phyloP scores from a whole-genome alignment of 306 rosid species.

The Sophora flavescens region DNA sequence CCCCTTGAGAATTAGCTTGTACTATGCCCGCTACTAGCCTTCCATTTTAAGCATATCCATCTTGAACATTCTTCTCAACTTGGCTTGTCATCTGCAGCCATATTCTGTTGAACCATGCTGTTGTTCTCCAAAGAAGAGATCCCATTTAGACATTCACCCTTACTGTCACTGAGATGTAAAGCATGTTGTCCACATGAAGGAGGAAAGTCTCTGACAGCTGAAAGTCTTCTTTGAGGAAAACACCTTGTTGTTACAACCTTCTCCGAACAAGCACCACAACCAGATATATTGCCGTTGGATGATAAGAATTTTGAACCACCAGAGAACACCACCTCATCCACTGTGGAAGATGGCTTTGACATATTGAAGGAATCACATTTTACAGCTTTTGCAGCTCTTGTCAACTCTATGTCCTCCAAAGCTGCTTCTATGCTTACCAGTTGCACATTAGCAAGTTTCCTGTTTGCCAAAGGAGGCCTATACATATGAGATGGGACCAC shows the following conservation, averaged over 20 bases:
- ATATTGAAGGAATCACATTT: slow-evolving; percentile 47
- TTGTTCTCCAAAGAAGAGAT: slow-evolving; percentile 24
- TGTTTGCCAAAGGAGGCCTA: slow-evolving; percentile 1
- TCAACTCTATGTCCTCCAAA: slow-evolving; percentile 18
- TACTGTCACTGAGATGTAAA: slow-evolving; percentile 6
- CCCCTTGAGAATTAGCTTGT: slow-evolving; percentile 23
- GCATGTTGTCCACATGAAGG: slow-evolving; percentile 64
- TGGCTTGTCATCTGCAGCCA: slow-evolving; percentile 23
- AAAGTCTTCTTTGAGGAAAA: slow-evolving; percentile 73
- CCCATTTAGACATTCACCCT: slow-evolving; percentile 15
- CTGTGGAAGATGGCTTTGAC: slow-evolving; percentile 42
- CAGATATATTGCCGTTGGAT: slow-evolving; percentile 31
- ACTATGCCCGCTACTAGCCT: slow-evolving; percentile 3
- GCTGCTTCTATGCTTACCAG: slow-evolving; percentile 32
- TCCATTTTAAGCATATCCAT: slow-evolving; percentile 18
- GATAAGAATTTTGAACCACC: slow-evolving; percentile 38
- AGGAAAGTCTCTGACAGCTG: slow-evolving; percentile 80
- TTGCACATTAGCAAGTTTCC: slow-evolving; percentile 35
- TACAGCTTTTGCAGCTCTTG: slow-evolving; percentile 28
- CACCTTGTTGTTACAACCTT: slow-evolving; percentile 53
- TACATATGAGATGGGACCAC: slow-evolving; percentile 11
- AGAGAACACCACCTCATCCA: slow-evolving; percentile 32
- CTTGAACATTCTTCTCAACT: slow-evolving; percentile 44
- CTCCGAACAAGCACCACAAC: slow-evolving; percentile 49
- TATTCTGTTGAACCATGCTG: slow-evolving; percentile 32